Conservation (phyloP, 108 stramenopile genomes). For the Parietichytrium sp. region DNA sequence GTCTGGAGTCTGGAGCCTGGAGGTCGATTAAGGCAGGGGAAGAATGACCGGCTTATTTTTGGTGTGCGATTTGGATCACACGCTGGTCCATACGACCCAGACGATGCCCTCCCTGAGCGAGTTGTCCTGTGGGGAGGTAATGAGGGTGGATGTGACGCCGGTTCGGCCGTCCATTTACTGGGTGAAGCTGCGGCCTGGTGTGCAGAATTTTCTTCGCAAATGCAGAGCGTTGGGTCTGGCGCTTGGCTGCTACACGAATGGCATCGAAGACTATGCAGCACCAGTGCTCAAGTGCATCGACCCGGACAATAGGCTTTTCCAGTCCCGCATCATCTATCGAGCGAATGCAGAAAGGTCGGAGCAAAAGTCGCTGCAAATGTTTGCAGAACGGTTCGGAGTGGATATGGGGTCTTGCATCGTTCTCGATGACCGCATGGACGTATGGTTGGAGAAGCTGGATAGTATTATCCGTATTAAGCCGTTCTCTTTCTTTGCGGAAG, state of each 20-base stretch:
- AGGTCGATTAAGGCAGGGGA: too few relatives aligned
- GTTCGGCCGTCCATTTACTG: not conserved
- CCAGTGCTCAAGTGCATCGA: not conserved
- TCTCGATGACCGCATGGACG: not conserved
- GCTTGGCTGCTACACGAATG: not conserved
- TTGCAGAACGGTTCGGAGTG: too few relatives aligned
- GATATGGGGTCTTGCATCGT: not conserved
- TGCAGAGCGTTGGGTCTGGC: not conserved
- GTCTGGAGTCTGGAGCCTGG: too few relatives aligned
- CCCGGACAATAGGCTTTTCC: not conserved
- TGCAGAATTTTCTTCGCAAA: not conserved
- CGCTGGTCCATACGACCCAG: not conserved
- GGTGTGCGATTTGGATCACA: conserved; percentile 24
- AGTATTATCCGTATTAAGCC: not conserved
- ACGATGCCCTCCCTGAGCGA: not conserved
- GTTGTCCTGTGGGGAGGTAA: too few relatives aligned
- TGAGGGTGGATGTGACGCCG: too few relatives aligned
- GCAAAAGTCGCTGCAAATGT: too few relatives aligned
- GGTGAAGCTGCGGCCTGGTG: conserved; percentile 28
- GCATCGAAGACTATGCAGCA: not conserved
- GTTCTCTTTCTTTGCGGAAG: not conserved
- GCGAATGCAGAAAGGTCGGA: too few relatives aligned
- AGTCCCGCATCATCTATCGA: not conserved
- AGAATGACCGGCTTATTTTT: too few relatives aligned
- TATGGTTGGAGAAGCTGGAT: not conserved